Percentiles rank a stretch among this genome's conserved stretches.
These are phyloP conservation scores for Sparassis latifolia DNA, from an alignment of 1,284 basidiomycete genomes.

Conservation along the genomic window DNA sequence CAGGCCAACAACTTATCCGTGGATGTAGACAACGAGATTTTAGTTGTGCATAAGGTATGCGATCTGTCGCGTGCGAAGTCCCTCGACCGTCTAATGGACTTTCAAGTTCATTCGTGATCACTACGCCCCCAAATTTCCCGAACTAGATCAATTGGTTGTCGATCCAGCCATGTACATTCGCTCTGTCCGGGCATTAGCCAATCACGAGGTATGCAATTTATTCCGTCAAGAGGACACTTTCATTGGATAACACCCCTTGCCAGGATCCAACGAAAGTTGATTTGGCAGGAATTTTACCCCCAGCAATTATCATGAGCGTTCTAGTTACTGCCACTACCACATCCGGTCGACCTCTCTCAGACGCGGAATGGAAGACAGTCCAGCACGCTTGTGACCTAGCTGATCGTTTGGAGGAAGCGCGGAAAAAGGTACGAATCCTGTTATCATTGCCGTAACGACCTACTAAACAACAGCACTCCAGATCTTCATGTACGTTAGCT, in stretches of 20 bases:
- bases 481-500: constrained; percentile 99
- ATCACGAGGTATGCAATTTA: constrained; percentile 55
- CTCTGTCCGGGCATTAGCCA: constrained; percentile 85
- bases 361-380: constrained; percentile 75
- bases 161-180: constrained; percentile 92
- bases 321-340: constrained; percentile 93
- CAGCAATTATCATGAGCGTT: constrained; percentile 95
- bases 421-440: constrained; percentile 58
- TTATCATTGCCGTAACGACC: constrained; percentile 4
- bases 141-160: constrained; percentile 90
- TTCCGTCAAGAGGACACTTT: constrained; percentile 2
- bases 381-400: constrained; percentile 85
- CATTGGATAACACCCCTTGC: neutral
- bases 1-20: constrained; percentile 97
- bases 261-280: constrained; percentile 82
- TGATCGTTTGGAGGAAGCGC: constrained; percentile 80
- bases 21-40: constrained; percentile 96
- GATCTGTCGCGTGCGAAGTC: neutral
- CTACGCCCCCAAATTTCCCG: constrained; percentile 93
- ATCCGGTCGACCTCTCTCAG: constrained; percentile 67
- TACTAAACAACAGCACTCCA: constrained; percentile 24
- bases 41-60: constrained; percentile 89
- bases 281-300: constrained; percentile 74
- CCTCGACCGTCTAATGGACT: neutral
- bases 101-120: constrained; percentile 94